Percentiles rank a stretch among this genome's conserved stretches.
phyloP scores from a whole-genome alignment of 2,329 filamentous ascomycete species.

The Emericellopsis atlantica region DNA sequence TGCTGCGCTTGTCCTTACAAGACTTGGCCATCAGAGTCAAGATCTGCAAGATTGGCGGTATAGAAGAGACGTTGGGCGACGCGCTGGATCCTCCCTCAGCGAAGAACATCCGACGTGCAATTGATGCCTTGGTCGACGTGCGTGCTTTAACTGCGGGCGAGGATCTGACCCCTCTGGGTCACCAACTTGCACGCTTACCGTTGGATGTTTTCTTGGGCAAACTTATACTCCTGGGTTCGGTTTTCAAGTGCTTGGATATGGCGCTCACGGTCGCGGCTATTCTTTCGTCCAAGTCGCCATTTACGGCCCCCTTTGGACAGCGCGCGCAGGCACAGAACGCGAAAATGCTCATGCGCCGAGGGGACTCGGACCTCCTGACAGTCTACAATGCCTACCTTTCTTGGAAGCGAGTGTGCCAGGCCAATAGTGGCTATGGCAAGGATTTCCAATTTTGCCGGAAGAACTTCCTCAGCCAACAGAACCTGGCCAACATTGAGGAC shows the following conservation, averaged over 20 bases:
- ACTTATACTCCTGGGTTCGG: slow-evolving; percentile 71
- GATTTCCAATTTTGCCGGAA: slow-evolving; percentile 90
- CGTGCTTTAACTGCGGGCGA: slow-evolving; percentile 73
- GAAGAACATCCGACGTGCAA: slow-evolving; percentile 85
- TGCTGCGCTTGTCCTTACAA: slow-evolving; percentile 86
- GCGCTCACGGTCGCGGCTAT: slow-evolving; percentile 86
- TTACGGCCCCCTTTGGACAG: slow-evolving; percentile 75
- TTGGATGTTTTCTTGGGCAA: slow-evolving; percentile 93
- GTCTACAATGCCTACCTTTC: slow-evolving; percentile 85
- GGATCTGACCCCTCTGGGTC: slow-evolving; percentile 74
- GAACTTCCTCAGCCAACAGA: slow-evolving; percentile 85
- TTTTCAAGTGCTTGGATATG: slow-evolving; percentile 88
- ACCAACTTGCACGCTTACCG: slow-evolving; percentile 77
- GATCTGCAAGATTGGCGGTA: slow-evolving; percentile 89
- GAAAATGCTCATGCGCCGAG: slow-evolving; percentile 64
- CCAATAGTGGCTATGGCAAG: slow-evolving; percentile 43
- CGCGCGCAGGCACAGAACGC: slow-evolving; percentile 72
- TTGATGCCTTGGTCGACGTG: slow-evolving; percentile 88
- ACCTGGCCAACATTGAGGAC: slow-evolving; percentile 84
- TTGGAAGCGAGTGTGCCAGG: slow-evolving; percentile 72
- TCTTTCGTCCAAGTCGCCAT: slow-evolving; percentile 87
- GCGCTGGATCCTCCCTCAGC: slow-evolving; percentile 82
- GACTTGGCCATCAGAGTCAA: slow-evolving; percentile 94
- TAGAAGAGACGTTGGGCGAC: slow-evolving; percentile 77
- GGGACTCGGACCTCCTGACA: slow-evolving; percentile 85